Evolutionary conservation across 2,329 filamentous ascomycete species (phyloP).

Genomic region (Scortechinia acanthostroma): DNA sequence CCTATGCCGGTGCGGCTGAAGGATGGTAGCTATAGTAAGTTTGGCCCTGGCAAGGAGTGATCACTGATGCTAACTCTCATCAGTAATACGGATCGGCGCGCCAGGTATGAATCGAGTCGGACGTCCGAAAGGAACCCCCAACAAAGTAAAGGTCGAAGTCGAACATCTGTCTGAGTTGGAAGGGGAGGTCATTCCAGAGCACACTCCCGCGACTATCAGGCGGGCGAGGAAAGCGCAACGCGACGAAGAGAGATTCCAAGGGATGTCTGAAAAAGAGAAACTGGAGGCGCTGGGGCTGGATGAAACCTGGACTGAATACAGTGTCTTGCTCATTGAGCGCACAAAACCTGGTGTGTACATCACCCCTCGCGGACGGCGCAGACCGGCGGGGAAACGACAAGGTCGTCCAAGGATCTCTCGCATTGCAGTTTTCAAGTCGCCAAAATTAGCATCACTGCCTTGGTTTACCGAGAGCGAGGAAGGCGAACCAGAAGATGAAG

Average conservation of each 20-base stretch:
- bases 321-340: constrained; percentile 22
- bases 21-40: constrained; percentile 1
- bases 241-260: constrained; percentile 11
- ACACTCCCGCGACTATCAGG: no score
- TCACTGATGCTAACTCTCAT: no score
- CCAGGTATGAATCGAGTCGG: no score
- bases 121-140: background rate
- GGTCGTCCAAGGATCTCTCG: constrained; percentile 25
- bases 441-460: constrained; percentile 17
- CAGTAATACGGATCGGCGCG: no score
- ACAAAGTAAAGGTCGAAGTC: constrained; percentile 1
- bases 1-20: background rate
- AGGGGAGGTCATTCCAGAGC: no score
- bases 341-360: constrained; percentile 24
- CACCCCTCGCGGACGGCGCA: constrained; percentile 23
- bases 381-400: constrained; percentile 22
- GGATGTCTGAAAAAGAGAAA: constrained; percentile 24
- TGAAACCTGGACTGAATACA: constrained; percentile 28
- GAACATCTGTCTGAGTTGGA: background rate
- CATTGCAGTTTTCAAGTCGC: constrained; percentile 26
- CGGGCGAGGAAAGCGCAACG: constrained; percentile 7
- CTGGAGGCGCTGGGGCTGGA: constrained; percentile 26
- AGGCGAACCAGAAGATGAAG: constrained; percentile 7
- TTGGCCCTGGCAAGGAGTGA: no score
- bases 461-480: constrained; percentile 18